These are phyloP conservation scores for Gossypium gossypioides DNA, from an alignment of 441 rosid species.

Conservation along the genomic window DNA sequence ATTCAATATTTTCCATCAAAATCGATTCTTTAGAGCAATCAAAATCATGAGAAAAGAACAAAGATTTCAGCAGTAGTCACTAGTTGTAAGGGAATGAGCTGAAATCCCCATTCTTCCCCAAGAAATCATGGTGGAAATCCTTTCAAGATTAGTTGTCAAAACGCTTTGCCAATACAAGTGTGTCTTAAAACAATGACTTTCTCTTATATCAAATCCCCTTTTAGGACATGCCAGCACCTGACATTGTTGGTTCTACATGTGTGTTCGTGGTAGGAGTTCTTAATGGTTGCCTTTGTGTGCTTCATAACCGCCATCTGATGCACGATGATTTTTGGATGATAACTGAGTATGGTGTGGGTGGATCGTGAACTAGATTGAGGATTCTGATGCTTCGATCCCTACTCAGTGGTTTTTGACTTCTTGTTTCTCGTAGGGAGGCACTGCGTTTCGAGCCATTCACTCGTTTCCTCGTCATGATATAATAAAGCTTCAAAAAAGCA, in stretches of 20 bases:
- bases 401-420: slow-evolving; percentile 3
- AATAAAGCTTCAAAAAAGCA: too few species aligned
- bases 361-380: slow-evolving; percentile 28
- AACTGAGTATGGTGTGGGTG: slow-evolving; percentile 22
- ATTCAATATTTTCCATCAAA: background rate
- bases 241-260: background rate
- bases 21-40: background rate
- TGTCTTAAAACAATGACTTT: slow-evolving; percentile 30
- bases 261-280: slow-evolving; percentile 23
- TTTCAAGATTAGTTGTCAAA: slow-evolving; percentile 28
- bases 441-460: too few species aligned
- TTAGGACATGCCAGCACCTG: background rate
- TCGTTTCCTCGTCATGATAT: too few species aligned
- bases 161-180: slow-evolving; percentile 35
- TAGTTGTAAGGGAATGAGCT: background rate
- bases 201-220: slow-evolving; percentile 20
- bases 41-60: background rate
- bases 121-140: slow-evolving; percentile 32
- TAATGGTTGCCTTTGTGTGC: slow-evolving; percentile 25
- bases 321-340: slow-evolving; percentile 35
- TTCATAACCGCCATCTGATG: slow-evolving; percentile 16
- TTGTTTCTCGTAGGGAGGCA: too few species aligned
- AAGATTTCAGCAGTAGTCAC: background rate
- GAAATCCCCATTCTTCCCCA: background rate
- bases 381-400: background rate